phyloP scores from a whole-genome alignment of 768 basidiomycete genomes.

The Lactifluus echinatus region DNA sequence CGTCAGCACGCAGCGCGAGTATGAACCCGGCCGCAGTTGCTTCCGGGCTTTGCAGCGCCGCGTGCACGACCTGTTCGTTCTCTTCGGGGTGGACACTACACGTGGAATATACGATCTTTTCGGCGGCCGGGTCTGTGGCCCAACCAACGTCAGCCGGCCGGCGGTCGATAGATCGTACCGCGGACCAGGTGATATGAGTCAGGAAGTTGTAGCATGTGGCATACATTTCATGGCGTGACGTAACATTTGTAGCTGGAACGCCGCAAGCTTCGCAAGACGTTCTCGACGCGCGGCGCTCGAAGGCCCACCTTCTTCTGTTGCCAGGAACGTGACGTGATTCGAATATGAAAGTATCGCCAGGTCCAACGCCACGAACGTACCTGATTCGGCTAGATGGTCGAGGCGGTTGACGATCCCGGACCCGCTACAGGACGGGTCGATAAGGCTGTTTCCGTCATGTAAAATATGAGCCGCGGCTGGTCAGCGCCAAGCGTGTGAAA shows the following conservation, averaged over 20 bases:
- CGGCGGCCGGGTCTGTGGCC: constrained; percentile 58
- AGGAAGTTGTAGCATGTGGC: neutral
- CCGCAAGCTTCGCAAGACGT: constrained; percentile 73
- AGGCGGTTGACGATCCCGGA: constrained; percentile 88
- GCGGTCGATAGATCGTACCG: no score
- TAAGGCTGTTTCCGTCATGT: constrained; percentile 43
- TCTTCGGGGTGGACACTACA: constrained; percentile 88
- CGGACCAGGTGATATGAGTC: no score
- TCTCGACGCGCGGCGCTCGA: constrained; percentile 45
- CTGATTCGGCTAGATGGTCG: constrained; percentile 72
- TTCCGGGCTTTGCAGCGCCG: constrained; percentile 64
- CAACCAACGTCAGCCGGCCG: neutral
- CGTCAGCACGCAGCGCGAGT: constrained; percentile 57
- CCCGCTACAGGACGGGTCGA: constrained; percentile 96
- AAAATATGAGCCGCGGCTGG: neutral
- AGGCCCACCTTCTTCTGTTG: constrained; percentile 43
- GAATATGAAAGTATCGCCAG: constrained; percentile 1
- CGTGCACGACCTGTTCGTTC: constrained; percentile 84
- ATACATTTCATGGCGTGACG: constrained; percentile 92
- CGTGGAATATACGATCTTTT: constrained; percentile 93
- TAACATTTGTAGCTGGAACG: constrained; percentile 87
- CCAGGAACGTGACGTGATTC: constrained; percentile 1
- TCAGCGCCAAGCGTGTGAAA: neutral
- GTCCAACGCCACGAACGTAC: constrained; percentile 30
- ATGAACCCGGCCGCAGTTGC: constrained; percentile 50